Base-by-base conservation (phyloP, 257 asterid species). In the Nicotiana knightiana region DNA sequence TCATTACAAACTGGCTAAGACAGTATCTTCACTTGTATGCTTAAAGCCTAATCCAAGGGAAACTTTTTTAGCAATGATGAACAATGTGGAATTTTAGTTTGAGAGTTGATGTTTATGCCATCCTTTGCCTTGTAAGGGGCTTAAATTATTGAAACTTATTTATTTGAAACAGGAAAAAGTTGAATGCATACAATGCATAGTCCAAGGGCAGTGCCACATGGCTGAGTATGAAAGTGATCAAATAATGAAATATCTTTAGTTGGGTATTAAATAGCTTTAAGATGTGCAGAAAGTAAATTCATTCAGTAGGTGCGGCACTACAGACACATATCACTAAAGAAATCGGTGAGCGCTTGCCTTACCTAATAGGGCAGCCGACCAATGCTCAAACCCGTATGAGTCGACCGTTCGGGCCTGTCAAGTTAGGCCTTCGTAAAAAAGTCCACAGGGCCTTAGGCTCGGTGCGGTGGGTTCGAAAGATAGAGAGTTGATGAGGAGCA, bases 151-250 rank as follows among this genome's bases (percentile, higher is more conserved):
- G 24, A 21, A 71, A 12, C 21, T 43, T 46, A 1, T 71, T 43
- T 6, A 12, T 62, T 62, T 62, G 67, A 62, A 65, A 16, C 61
- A 21, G 13, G 46, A 30, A 68, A 39, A 33, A 35, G 57, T 67
- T 51, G 24, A 46, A 87, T 93, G 83, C 33, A 3, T 46, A 93
- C 98, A 13, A 95, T 95, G 92, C 98, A 95, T 83, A 95, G 90
- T 82, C 98, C 98, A 54, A 93, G 94, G 61, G 98, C 98, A 80
- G 98, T 93, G 33, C 98, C 98, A 57, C 98, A 76, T 93, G 98
- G 96, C 98, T 94, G 86, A 86, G 66, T 76, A 78, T 46, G 62
- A 57, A 62, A 17, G 43, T 9, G 24, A 24, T 71, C 79, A 71
- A 46, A 71, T 39, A 28, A 71, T 46, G 61, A 71, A 15, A 46